phyloP scores from a whole-genome alignment of 768 basidiomycete species.

The Botryobasidium botryosum region DNA sequence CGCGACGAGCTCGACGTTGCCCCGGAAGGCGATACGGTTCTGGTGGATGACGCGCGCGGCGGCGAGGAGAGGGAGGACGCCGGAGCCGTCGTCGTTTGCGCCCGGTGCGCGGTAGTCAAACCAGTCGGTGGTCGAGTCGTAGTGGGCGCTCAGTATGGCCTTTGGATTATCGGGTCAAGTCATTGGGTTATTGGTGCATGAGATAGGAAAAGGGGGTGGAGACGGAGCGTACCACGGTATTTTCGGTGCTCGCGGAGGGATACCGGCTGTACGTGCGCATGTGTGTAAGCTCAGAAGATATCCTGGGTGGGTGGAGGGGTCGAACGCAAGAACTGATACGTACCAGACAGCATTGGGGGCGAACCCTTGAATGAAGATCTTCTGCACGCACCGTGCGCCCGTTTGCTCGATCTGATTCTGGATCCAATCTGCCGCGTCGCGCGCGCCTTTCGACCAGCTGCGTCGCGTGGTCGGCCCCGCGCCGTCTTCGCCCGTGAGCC shows the following conservation, averaged over 20 bases:
- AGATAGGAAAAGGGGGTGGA: too few species aligned
- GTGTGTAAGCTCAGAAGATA: too few species aligned
- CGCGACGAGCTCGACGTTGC: slow-evolving; percentile 61
- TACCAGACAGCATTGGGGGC: slow-evolving; percentile 83
- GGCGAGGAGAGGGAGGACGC: slow-evolving; percentile 53
- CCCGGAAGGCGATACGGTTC: slow-evolving; percentile 49
- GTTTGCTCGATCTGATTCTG: slow-evolving; percentile 52
- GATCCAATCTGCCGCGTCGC: slow-evolving; percentile 55
- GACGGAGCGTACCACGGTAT: too few species aligned
- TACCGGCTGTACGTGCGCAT: too few species aligned
- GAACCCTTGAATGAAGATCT: slow-evolving; percentile 51
- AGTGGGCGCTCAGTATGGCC: slow-evolving; percentile 71
- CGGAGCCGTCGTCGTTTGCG: slow-evolving; percentile 47
- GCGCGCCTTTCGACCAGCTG: slow-evolving; percentile 54
- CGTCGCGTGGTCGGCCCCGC: slow-evolving; percentile 68
- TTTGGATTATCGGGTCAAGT: slow-evolving; percentile 40
- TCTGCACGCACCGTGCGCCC: slow-evolving; percentile 57
- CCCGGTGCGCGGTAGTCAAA: slow-evolving; percentile 33
- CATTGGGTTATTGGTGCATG: slow-evolving; percentile 37
- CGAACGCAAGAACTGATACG: slow-evolving; percentile 9
- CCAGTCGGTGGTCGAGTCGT: slow-evolving; percentile 82
- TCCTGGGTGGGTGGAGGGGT: too few species aligned
- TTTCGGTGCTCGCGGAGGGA: too few species aligned
- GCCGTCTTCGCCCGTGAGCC: slow-evolving; percentile 68
- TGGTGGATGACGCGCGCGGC: slow-evolving; percentile 62